Percentiles rank a stretch among this genome's conserved stretches.
These are phyloP conservation scores for Geotrichum macrosporum DNA, from an alignment of 1,139 yeast species.

Conservation along the genomic window DNA sequence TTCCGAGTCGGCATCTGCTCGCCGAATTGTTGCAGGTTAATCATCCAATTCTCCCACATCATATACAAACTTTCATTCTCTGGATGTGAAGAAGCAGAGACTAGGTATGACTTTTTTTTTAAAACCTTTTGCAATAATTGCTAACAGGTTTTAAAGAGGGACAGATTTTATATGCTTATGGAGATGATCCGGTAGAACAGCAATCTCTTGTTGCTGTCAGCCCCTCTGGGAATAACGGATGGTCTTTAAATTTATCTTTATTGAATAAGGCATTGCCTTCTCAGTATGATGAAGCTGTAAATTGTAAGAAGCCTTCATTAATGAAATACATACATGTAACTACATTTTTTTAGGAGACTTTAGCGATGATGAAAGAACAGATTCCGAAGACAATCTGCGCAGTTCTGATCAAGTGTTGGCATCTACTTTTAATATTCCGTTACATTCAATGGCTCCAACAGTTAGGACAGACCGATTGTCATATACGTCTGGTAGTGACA, in stretches of 20 bases:
- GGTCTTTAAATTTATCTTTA: background rate
- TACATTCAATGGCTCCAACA: slow-evolving; percentile 2
- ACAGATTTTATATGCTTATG: slow-evolving; percentile 1
- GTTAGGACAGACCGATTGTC: slow-evolving; percentile 23
- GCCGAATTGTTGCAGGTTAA: slow-evolving; percentile 4
- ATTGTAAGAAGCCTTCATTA: background rate
- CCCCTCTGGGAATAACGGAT: background rate
- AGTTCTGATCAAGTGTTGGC: no score
- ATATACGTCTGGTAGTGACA: slow-evolving; percentile 30
- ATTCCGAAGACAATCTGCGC: background rate
- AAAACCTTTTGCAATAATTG: background rate
- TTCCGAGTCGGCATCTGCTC: slow-evolving; percentile 1
- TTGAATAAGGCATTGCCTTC: slow-evolving; percentile 3
- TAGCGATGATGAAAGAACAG: background rate
- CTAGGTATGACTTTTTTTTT: no score
- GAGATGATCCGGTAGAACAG: slow-evolving; percentile 5
- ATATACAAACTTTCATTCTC: background rate
- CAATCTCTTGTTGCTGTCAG: background rate
- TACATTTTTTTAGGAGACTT: background rate
- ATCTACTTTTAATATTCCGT: no score
- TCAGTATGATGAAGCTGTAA: background rate
- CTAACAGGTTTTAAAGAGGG: slow-evolving; percentile 1
- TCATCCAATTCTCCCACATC: background rate
- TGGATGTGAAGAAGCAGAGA: no score
- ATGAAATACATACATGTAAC: background rate